Base-by-base conservation (phyloP, 139 green algal species). In the Desmodesmus armatus region DNA sequence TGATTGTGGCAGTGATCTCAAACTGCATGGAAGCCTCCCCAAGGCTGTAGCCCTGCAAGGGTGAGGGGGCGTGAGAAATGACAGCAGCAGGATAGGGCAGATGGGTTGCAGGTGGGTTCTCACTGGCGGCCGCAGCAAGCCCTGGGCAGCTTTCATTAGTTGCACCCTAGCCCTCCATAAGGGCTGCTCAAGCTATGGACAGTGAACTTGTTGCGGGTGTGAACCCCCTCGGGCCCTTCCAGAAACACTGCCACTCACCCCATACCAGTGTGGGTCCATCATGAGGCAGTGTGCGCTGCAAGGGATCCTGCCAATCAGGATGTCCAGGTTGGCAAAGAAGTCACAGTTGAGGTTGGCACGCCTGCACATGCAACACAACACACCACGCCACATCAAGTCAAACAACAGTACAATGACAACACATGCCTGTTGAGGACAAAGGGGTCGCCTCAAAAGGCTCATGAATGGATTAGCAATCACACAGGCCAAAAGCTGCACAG, bases 281-380 rank as follows among this genome's bases (percentile, higher is more conserved):
- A 91, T 83, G 11, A 97, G 81, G 90, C 95, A 98, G 87, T 95
- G 90, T 2, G 94, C 94, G 3, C 92, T 95, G 44, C 85, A 79
- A 67, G 85, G 85, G 60, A 44, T n/a, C 1, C 67, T 67, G 35
- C 74, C 87, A 19, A 91, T 27, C 25, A 89, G 43, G 13, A 95
- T 90, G 67, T 92, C 80, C 19, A 93, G 84, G 71, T 88, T 49
- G 15, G 44, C 75, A 27, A 90, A 94, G 37, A 96, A 92, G 84
- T 94, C 87, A 85, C 93, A 96, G 74, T 96, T 85, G 77, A 96
- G 73, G 72, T 92, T 93, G 72, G 85, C 93, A 17, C 92, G 80
- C 31, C 89, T 95, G 87, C 60, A 40, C 58, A 67, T 23, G 25
- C 0, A n/a, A 67, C 7, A 27, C 58, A 35, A 23, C 58, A 35